Percentiles rank a stretch among this genome's conserved stretches.
Evolutionary conservation across 1,284 basidiomycete species (phyloP).

Genomic region (Sphagnurus paluster): DNA sequence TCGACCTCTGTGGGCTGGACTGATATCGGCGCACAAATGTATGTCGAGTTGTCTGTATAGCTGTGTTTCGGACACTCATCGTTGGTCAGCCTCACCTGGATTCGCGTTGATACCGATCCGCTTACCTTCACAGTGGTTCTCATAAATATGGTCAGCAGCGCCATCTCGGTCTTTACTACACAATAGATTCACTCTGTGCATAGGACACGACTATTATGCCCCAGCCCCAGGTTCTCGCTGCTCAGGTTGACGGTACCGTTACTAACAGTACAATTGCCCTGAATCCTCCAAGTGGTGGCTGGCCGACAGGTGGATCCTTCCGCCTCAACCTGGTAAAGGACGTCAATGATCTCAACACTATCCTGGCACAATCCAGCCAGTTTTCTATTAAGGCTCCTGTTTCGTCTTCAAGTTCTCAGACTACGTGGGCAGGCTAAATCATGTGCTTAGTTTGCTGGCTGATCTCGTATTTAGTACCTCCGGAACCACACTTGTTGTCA

Average conservation of each 20-base stretch:
- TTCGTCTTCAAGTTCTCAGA: constrained; percentile 14
- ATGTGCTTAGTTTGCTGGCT: neutral
- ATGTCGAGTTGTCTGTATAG: constrained; percentile 11
- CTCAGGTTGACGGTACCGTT: constrained; percentile 47
- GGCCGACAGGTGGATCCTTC: constrained; percentile 54
- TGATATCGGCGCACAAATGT: constrained; percentile 53
- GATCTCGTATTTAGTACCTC: constrained; percentile 1
- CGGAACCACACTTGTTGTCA: constrained; percentile 8
- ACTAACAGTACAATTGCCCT: constrained; percentile 35
- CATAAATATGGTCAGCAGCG: constrained; percentile 50
- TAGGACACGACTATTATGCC: constrained; percentile 31
- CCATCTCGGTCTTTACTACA: neutral
- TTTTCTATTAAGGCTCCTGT: constrained; percentile 48
- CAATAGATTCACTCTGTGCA: too few relatives aligned
- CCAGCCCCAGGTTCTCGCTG: constrained; percentile 44
- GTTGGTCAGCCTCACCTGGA: constrained; percentile 18
- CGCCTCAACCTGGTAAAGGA: constrained; percentile 70
- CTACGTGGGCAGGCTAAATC: constrained; percentile 11
- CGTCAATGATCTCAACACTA: constrained; percentile 40
- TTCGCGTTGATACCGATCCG: constrained; percentile 22
- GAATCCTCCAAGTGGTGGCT: constrained; percentile 57
- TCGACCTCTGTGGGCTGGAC: constrained; percentile 53
- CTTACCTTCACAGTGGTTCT: constrained; percentile 69
- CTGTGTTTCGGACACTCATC: neutral
- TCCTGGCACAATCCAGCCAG: constrained; percentile 64